phyloP scores from a whole-genome alignment of 768 basidiomycete species.

The Pleurotus ostreatus region DNA sequence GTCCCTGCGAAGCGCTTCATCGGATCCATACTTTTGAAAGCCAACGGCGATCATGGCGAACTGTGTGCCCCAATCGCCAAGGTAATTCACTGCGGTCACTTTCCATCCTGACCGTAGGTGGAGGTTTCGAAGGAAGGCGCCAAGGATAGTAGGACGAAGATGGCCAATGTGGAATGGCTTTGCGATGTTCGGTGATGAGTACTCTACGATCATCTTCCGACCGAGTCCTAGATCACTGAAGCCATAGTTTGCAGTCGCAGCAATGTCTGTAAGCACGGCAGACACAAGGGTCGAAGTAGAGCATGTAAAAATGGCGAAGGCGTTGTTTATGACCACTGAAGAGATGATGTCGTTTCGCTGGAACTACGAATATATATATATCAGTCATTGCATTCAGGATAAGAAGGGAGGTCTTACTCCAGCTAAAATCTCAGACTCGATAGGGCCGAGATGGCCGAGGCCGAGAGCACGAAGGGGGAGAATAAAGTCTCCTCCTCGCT shows the following conservation, averaged over 20 bases:
- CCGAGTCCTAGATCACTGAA: background rate
- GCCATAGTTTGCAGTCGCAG: background rate
- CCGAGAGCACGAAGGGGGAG: background rate
- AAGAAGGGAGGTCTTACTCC: background rate
- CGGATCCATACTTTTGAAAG: constrained; percentile 33
- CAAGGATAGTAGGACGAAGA: constrained; percentile 37
- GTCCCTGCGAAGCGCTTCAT: constrained; percentile 28
- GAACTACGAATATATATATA: background rate
- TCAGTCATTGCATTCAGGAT: background rate
- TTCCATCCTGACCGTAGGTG: constrained; percentile 34
- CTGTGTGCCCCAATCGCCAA: constrained; percentile 38
- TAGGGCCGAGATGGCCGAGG: background rate
- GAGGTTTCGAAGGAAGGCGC: constrained; percentile 35
- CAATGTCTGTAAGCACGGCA: background rate
- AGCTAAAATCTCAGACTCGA: background rate
- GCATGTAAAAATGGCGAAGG: background rate
- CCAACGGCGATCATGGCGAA: constrained; percentile 32
- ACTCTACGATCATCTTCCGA: constrained; percentile 26
- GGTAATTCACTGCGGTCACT: constrained; percentile 32
- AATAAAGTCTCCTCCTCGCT: background rate
- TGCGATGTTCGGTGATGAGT: constrained; percentile 38
- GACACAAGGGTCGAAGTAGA: background rate
- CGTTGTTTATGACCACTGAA: background rate
- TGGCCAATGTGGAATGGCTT: constrained; percentile 41
- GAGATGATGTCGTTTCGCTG: background rate